These are phyloP conservation scores for Larix kaempferi DNA, from an alignment of 75 land plant genomes.

Conservation along the genomic window DNA sequence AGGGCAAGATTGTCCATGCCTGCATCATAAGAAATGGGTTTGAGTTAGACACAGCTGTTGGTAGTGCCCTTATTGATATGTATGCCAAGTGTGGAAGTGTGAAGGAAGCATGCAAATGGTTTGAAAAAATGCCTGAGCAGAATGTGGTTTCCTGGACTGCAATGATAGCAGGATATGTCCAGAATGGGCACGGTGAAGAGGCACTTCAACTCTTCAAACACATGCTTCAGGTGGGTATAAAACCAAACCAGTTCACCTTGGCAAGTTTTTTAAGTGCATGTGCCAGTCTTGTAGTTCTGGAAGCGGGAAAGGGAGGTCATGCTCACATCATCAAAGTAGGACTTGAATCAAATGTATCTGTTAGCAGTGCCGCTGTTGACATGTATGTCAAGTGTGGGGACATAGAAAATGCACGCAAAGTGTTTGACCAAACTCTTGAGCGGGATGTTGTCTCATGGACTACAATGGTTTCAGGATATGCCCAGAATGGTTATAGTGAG, in stretches of 20 bases:
- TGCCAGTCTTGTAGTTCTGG: conserved; percentile 19
- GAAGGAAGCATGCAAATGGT: conserved; percentile 40
- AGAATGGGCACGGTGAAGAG: conserved; percentile 31
- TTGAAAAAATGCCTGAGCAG: conserved; percentile 26
- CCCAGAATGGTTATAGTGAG: not conserved
- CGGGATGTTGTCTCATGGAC: conserved; percentile 22
- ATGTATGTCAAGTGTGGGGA: conserved; percentile 33
- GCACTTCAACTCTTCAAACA: conserved; percentile 31
- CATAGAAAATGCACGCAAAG: conserved; percentile 12
- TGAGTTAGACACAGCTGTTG: conserved; percentile 24
- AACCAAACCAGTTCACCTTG: conserved; percentile 42
- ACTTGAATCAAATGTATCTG: conserved; percentile 18
- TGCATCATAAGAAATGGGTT: conserved; percentile 27
- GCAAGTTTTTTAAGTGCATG: conserved; percentile 44
- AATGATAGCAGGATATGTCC: conserved; percentile 50
- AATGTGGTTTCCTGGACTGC: conserved; percentile 68
- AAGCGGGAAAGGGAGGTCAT: conserved; percentile 37
- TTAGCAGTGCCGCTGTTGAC: too few species aligned
- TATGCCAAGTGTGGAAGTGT: conserved; percentile 53
- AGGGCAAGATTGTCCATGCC: conserved; percentile 43
- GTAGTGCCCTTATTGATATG: conserved; percentile 45
- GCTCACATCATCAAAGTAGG: conserved; percentile 34
- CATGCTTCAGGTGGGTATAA: conserved; percentile 40
- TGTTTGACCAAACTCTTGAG: conserved; percentile 16
- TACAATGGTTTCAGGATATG: conserved; percentile 18